Evolutionary conservation across 768 basidiomycete species (phyloP).

Genomic region (Trametes cubensis): DNA sequence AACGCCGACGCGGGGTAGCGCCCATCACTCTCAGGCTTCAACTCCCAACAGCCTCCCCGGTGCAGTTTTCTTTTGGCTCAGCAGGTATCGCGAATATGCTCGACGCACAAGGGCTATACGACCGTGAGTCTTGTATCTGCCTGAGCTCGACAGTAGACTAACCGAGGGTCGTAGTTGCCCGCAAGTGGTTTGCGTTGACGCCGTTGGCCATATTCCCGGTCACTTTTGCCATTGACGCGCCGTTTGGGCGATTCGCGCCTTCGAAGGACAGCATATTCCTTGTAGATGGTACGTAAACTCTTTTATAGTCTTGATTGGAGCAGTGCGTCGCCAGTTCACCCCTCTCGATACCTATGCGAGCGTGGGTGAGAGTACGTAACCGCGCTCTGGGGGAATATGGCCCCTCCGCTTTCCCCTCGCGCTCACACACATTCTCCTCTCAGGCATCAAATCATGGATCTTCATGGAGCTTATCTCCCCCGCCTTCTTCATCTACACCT

Average conservation of each 20-base stretch:
- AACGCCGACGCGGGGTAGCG: background rate
- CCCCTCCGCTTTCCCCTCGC: background rate
- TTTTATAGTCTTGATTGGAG: no score
- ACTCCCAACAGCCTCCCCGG: background rate
- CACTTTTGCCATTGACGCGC: conserved; percentile 64
- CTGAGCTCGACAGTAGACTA: background rate
- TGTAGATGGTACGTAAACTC: conserved; percentile 52
- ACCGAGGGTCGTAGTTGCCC: conserved; percentile 29
- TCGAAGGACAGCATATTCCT: conserved; percentile 47
- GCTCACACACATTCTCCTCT: conserved; percentile 29
- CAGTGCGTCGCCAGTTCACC: no score
- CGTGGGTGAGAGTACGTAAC: no score
- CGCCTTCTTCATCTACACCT: conserved; percentile 50
- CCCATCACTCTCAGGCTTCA: background rate
- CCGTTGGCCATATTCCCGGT: conserved; percentile 42
- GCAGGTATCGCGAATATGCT: background rate
- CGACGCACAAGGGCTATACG: conserved; percentile 9
- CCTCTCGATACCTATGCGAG: no score
- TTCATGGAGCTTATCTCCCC: conserved; percentile 75
- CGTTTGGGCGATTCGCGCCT: conserved; percentile 77
- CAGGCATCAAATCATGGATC: conserved; percentile 67
- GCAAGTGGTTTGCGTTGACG: conserved; percentile 51
- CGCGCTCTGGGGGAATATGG: no score
- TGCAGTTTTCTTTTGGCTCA: background rate
- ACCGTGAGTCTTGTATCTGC: conserved; percentile 1